A percentile compares a stretch with the other conserved stretches of the same genome.
Evolutionary conservation across 2,329 filamentous ascomycete species (phyloP).

Genomic region (Penicillium sp.): DNA sequence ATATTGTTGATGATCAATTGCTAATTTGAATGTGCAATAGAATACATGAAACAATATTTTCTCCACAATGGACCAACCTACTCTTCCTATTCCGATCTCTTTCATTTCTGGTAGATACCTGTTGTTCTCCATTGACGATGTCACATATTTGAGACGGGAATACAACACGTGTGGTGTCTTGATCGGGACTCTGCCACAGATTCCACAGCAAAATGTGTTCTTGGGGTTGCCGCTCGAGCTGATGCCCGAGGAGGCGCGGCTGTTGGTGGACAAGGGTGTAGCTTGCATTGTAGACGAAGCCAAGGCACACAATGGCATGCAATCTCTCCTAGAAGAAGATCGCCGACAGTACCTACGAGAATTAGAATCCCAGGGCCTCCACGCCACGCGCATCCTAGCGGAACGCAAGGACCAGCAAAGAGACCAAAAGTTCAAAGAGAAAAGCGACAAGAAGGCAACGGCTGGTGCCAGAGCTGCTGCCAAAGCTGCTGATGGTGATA

Average conservation of each 20-base stretch:
- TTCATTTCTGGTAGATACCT: slow-evolving; percentile 79
- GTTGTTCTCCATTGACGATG: slow-evolving; percentile 81
- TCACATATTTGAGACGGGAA: slow-evolving; percentile 73
- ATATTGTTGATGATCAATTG: slow-evolving; percentile 12
- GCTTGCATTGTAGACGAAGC: slow-evolving; percentile 82
- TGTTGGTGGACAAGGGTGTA: slow-evolving; percentile 74
- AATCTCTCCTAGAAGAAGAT: slow-evolving; percentile 58
- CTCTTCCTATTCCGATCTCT: slow-evolving; percentile 74
- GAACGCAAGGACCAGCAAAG: slow-evolving; percentile 53
- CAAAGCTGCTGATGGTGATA: slow-evolving; percentile 5
- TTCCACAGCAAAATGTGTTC: slow-evolving; percentile 93
- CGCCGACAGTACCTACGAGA: slow-evolving; percentile 62
- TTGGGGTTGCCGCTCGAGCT: slow-evolving; percentile 85
- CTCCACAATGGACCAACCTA: slow-evolving; percentile 37
- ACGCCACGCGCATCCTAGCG: slow-evolving; percentile 48
- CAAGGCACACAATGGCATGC: slow-evolving; percentile 67
- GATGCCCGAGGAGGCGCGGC: slow-evolving; percentile 82
- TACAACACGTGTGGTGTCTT: slow-evolving; percentile 85
- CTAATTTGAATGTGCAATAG: slow-evolving; percentile 27
- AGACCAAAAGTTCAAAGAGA: slow-evolving; percentile 53
- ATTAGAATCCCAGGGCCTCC: slow-evolving; percentile 56
- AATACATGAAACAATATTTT: slow-evolving; percentile 15
- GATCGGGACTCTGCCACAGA: slow-evolving; percentile 84
- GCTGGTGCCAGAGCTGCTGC: slow-evolving; percentile 22
- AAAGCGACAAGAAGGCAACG: slow-evolving; percentile 36